These are phyloP conservation scores for Diplodia scrobiculata DNA, from an alignment of 2,329 filamentous ascomycete genomes.

Conservation along the genomic window DNA sequence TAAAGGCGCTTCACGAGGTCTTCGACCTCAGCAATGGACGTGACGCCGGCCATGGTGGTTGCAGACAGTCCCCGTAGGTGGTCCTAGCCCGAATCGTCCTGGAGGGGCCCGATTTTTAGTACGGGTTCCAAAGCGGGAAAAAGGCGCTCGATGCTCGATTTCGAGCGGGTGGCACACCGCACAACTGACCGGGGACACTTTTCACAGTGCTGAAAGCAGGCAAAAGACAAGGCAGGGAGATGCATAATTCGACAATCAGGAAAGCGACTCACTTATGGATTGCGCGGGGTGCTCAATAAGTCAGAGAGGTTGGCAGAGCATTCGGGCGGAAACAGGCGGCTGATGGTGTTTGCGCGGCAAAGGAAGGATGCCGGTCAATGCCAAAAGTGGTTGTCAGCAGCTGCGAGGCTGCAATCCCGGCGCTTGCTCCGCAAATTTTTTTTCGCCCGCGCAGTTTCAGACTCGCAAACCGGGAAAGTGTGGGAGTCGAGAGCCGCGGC, in stretches of 20 bases:
- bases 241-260: neutral
- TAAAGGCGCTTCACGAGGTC: slow-evolving; percentile 57
- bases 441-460: neutral
- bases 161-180: neutral
- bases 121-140: neutral
- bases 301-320: neutral
- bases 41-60: slow-evolving; percentile 12
- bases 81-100: neutral
- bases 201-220: neutral
- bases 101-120: neutral
- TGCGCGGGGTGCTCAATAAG: too few relatives aligned
- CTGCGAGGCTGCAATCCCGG: slow-evolving; percentile 2
- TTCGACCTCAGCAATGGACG: slow-evolving; percentile 40
- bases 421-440: slow-evolving; percentile 8
- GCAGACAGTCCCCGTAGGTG: too few relatives aligned
- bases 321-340: neutral
- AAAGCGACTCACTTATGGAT: neutral
- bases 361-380: slow-evolving; percentile 22
- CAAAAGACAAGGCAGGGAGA: neutral
- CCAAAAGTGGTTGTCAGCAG: slow-evolving; percentile 23
- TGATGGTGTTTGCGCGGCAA: slow-evolving; percentile 3
- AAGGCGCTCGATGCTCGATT: neutral
- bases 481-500: neutral
- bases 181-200: neutral
- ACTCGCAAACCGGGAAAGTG: neutral